Evolutionary conservation across 495 filamentous ascomycete genomes (phyloP), one percentile per base, ranked within the genome.

Genomic region (Xylaria palmicola): DNA sequence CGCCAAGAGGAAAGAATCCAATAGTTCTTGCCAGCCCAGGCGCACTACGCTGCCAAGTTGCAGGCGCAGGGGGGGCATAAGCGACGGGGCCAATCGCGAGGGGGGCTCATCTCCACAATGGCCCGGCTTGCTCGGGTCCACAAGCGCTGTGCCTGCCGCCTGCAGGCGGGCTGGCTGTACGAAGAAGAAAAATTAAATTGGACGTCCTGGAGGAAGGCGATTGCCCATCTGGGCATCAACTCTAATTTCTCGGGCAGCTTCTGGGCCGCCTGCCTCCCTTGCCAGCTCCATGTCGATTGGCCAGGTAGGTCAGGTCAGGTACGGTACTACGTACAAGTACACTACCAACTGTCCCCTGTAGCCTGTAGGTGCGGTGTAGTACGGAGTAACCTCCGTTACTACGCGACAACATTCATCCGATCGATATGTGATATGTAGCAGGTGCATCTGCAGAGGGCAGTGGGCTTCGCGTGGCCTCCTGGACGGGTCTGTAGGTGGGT

Each of bases 221-320:
- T 20, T 51, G 48, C 48, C 48, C 32, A 20, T 32, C 29, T 10
- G 17, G 48, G 29, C 48, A 51, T 51, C 5, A 51, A 51, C 48
- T 32, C 29, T 51, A 51, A 51, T 51, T 51, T 51, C 48, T 51
- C 48, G n/a, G 29, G 48, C 27, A 22, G 29, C 17, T 51, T 51
- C 29, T 34, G 48, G 48, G n/a, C 29, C 27, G 6, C n/a, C 7
- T 10, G 19, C 17, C 45, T 29, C 48, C 48, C 34, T 2, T 20
- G 17, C 27, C 48, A 27, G 12, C 17, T 27, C n/a, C 48, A 13
- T 20, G n/a, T 51, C 7, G 47, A 20, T 27, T 19, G 13, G 6
- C 32, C 13, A 36, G 32, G 32, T 36, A 27, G 26, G 47, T 29
- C 32, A 50, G n/a, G 27, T 19, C 3, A 19, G 20, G 41, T 22